Evolutionary conservation across 176 grass and related monocot species (phyloP).

Genomic region (Coix lacrymajobi): DNA sequence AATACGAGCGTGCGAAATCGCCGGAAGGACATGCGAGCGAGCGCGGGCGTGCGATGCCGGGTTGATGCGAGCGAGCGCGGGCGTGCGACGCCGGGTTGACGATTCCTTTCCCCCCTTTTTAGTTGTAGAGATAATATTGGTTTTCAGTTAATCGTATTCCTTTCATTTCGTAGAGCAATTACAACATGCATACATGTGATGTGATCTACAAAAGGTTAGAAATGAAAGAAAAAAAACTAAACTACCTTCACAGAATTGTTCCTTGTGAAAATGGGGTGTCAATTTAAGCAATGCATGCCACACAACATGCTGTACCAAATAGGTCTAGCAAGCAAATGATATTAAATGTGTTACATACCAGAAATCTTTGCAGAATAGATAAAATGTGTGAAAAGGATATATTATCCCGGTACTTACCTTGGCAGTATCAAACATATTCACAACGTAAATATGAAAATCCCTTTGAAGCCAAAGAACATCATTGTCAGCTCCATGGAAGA

Average conservation of each 20-base stretch:
- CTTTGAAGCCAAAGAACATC: constrained; percentile 98
- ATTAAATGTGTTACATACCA: background rate
- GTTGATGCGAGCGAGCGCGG: too few species aligned
- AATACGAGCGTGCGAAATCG: too few species aligned
- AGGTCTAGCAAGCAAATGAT: background rate
- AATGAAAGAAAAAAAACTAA: constrained; percentile 11
- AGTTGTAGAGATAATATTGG: background rate
- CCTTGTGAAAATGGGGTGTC: background rate
- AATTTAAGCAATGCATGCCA: background rate
- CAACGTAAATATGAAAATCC: constrained; percentile 96
- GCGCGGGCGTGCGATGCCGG: too few species aligned
- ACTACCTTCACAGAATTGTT: background rate
- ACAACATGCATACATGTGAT: background rate
- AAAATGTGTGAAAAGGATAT: background rate
- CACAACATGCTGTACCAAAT: background rate
- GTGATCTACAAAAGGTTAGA: background rate
- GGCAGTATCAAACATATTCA: constrained; percentile 99
- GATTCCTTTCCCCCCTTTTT: too few species aligned
- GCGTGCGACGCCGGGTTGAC: too few species aligned
- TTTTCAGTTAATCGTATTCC: background rate
- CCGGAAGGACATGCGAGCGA: too few species aligned
- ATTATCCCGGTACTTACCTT: constrained; percentile 46
- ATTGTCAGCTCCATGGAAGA: constrained; percentile 96
- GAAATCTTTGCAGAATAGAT: constrained; percentile 10
- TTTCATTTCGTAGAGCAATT: background rate